phyloP scores from a whole-genome alignment of 2,329 filamentous ascomycete species.

The Colletotrichum camelliae region DNA sequence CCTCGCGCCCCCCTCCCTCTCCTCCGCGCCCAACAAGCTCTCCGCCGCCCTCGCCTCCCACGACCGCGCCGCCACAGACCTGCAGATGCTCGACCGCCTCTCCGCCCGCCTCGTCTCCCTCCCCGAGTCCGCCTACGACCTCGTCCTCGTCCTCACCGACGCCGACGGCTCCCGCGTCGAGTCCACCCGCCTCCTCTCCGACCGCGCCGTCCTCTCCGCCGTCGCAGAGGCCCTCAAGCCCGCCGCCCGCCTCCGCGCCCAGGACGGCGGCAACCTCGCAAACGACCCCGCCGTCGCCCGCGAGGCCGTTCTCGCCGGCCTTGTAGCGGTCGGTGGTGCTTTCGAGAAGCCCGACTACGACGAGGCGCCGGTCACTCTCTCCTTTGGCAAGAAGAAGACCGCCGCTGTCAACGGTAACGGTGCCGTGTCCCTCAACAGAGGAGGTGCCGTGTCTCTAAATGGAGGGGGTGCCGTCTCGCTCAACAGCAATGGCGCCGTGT shows the following conservation, averaged over 20 bases:
- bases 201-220: constrained; percentile 69
- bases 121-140: constrained; percentile 78
- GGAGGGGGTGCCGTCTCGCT: constrained; percentile 30
- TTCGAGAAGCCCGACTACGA: constrained; percentile 75
- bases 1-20: constrained; percentile 88
- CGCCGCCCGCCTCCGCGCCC: constrained; percentile 71
- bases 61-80: constrained; percentile 79
- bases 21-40: constrained; percentile 82
- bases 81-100: constrained; percentile 98
- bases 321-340: constrained; percentile 66
- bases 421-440: constrained; percentile 29
- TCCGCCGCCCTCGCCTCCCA: constrained; percentile 72
- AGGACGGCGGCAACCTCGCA: constrained; percentile 66
- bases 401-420: constrained; percentile 25
- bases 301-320: constrained; percentile 85
- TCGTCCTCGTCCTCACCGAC: constrained; percentile 84
- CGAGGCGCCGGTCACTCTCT: constrained; percentile 59
- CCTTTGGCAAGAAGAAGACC: constrained; percentile 43
- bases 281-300: constrained; percentile 57
- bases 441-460: constrained; percentile 25
- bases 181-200: constrained; percentile 69
- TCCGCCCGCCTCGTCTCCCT: constrained; percentile 81
- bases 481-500: constrained; percentile 36
- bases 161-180: constrained; percentile 70
- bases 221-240: constrained; percentile 64